Conservation (phyloP, 1,284 basidiomycete genomes). For the Coniophora puteana region DNA sequence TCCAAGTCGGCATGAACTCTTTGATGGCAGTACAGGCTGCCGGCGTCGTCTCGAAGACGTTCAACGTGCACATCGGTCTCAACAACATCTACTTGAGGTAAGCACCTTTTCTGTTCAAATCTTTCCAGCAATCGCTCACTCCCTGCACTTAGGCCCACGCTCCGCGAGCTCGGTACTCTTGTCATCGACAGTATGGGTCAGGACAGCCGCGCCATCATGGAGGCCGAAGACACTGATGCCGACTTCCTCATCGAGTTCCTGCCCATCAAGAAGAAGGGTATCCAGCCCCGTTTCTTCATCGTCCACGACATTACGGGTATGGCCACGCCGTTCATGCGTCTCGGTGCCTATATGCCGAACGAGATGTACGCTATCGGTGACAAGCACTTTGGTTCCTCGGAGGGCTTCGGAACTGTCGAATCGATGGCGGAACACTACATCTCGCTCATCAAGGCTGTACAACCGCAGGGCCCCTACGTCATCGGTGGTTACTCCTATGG, state of each 20-base stretch:
- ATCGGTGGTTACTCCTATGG: conserved; percentile 25
- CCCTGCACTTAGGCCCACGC: conserved; percentile 16
- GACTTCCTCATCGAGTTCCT: conserved; percentile 25
- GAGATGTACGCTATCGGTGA: conserved; percentile 30
- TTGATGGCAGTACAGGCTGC: conserved; percentile 28
- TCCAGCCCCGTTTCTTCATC: conserved; percentile 22
- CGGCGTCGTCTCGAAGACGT: conserved; percentile 25
- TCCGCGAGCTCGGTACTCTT: conserved; percentile 21
- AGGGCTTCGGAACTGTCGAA: conserved; percentile 23
- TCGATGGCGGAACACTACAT: conserved; percentile 28
- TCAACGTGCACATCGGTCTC: conserved; percentile 23
- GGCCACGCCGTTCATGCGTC: conserved; percentile 28
- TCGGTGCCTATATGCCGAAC: conserved; percentile 27
- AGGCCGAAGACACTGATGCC: conserved; percentile 19
- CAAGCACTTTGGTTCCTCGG: conserved; percentile 23
- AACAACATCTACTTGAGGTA: conserved; percentile 26
- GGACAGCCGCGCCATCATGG: no score
- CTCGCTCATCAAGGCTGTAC: conserved; percentile 20
- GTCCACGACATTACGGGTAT: conserved; percentile 28
- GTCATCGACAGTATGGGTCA: no score
- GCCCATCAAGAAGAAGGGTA: conserved; percentile 27
- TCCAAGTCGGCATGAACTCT: conserved; percentile 25
- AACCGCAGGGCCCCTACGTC: conserved; percentile 22
- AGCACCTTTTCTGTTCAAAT: conserved; percentile 1
- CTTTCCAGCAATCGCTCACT: background rate